Conservation (phyloP, 208 protist species). For the Trypanosoma rangeli region DNA sequence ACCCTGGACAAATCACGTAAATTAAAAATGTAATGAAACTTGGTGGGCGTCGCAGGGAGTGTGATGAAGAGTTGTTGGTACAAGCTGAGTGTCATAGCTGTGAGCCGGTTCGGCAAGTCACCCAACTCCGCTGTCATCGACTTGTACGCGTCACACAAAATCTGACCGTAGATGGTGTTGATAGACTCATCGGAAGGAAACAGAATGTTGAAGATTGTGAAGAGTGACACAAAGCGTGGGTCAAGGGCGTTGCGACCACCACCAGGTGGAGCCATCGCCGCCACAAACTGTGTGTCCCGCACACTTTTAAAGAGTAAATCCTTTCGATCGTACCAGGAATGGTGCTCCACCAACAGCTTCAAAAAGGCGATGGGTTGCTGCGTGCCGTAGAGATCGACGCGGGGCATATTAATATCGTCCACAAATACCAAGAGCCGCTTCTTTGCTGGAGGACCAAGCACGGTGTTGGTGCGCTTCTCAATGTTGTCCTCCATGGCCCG, state of each 20-base stretch:
- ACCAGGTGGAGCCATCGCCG: slow-evolving; percentile 97
- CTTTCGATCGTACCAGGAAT: slow-evolving; percentile 97
- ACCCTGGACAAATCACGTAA: slow-evolving; percentile 97
- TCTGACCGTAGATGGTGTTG: slow-evolving; percentile 96
- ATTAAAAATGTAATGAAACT: slow-evolving; percentile 99
- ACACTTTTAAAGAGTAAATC: slow-evolving; percentile 97
- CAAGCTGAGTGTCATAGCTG: slow-evolving; percentile 92
- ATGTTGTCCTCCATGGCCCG: slow-evolving; percentile 97
- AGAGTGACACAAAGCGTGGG: slow-evolving; percentile 97
- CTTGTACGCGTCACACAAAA: slow-evolving; percentile 91
- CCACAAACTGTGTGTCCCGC: slow-evolving; percentile 95
- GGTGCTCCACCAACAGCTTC: slow-evolving; percentile 96
- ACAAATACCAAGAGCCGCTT: slow-evolving; percentile 97
- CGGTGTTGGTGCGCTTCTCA: slow-evolving; percentile 96
- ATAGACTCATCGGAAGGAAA: slow-evolving; percentile 96
- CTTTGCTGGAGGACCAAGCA: slow-evolving; percentile 94
- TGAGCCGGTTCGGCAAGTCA: slow-evolving; percentile 62
- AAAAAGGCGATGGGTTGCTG: slow-evolving; percentile 99
- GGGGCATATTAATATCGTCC: slow-evolving; percentile 99
- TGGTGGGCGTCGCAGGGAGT: slow-evolving; percentile 97
- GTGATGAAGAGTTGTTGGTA: slow-evolving; percentile 88
- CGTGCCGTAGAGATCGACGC: slow-evolving; percentile 98
- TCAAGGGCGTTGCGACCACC: slow-evolving; percentile 97
- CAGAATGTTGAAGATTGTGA: slow-evolving; percentile 97
- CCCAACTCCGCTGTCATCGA: slow-evolving; percentile 51